phyloP scores from a whole-genome alignment of 2,329 filamentous ascomycete genomes.

The Ophidiomyces ophidiicola region DNA sequence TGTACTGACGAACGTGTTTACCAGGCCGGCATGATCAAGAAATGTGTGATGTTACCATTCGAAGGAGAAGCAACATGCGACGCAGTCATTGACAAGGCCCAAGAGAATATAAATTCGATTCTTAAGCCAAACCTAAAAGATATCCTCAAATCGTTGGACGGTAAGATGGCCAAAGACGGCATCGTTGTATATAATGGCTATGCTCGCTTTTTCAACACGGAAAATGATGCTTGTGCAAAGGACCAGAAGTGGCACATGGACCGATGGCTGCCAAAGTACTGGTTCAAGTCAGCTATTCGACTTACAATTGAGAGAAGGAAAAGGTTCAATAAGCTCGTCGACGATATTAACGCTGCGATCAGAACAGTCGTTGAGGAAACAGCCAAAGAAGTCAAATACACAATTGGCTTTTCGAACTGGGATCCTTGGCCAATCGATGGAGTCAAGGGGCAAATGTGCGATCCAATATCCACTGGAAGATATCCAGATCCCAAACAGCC shows the following conservation, averaged over 20 bases:
- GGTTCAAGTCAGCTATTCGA: constrained; percentile 1
- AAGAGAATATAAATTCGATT: constrained; percentile 21
- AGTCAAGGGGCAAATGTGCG: constrained; percentile 26
- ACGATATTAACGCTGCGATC: constrained; percentile 22
- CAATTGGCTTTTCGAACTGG: constrained; percentile 22
- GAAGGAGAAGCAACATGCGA: constrained; percentile 13
- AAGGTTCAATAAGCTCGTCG: constrained; percentile 22
- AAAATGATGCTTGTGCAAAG: constrained; percentile 19
- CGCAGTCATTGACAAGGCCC: constrained; percentile 16
- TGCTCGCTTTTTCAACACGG: constrained; percentile 26
- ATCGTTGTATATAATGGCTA: constrained; percentile 24
- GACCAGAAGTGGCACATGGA: constrained; percentile 12
- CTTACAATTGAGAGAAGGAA: constrained; percentile 21
- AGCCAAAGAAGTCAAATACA: constrained; percentile 19
- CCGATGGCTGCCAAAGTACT: neutral
- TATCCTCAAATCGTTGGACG: constrained; percentile 19
- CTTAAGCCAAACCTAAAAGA: constrained; percentile 21
- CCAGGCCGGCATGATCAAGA: constrained; percentile 16
- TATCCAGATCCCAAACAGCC: constrained; percentile 22
- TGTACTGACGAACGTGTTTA: no score
- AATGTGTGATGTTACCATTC: constrained; percentile 18
- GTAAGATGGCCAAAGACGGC: constrained; percentile 23
- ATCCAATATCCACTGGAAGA: constrained; percentile 13
- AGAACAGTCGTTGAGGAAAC: constrained; percentile 22
- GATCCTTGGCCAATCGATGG: constrained; percentile 19